These are phyloP conservation scores for Oryza brachyantha DNA, from an alignment of 176 grass and related monocot genomes.

Conservation along the genomic window DNA sequence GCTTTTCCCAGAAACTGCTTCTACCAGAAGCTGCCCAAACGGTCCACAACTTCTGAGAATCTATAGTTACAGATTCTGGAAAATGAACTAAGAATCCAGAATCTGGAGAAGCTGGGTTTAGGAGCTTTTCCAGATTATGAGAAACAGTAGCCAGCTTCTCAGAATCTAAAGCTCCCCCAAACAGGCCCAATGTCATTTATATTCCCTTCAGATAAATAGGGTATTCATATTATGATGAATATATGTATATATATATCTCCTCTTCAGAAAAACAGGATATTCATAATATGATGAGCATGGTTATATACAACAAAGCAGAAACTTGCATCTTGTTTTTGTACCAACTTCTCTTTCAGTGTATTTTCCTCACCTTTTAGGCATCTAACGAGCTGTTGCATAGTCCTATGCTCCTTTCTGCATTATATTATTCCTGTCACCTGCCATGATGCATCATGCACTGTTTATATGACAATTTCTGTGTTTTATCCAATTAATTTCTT, in stretches of 20 bases:
- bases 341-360: background rate
- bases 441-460: background rate
- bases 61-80: no score
- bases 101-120: no score
- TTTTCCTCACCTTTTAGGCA: background rate
- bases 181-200: background rate
- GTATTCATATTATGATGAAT: slow-evolving; percentile 1
- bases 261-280: background rate
- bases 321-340: background rate
- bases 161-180: no score
- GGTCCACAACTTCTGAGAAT: no score
- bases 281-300: background rate
- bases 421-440: background rate
- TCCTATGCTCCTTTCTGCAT: slow-evolving; percentile 2
- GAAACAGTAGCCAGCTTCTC: no score
- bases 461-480: slow-evolving; percentile 5
- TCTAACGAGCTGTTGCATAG: slow-evolving; percentile 12
- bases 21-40: no score
- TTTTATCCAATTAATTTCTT: background rate
- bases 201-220: background rate
- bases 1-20: no score
- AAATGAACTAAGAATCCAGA: no score
- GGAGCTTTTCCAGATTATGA: no score
- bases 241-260: no score
- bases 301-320: background rate